These are phyloP conservation scores for Debaryomycetaceae sp. DNA, from an alignment of 1,139 yeast genomes.

Conservation along the genomic window DNA sequence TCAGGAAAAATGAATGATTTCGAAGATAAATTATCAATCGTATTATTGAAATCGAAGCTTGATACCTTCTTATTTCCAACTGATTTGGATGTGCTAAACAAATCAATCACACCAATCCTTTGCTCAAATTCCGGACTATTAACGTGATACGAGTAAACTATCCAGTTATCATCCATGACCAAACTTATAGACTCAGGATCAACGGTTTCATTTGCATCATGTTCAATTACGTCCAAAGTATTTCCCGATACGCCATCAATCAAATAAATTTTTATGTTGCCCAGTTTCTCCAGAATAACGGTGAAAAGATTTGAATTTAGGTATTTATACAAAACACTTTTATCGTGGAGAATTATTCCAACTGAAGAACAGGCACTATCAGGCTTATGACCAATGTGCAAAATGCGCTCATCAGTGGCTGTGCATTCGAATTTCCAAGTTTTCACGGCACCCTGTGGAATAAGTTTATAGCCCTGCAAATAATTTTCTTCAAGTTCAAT, in stretches of 20 bases:
- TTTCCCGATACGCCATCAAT: conserved; percentile 73
- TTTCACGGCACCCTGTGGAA: conserved; percentile 10
- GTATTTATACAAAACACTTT: conserved; percentile 80
- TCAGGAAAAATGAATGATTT: conserved; percentile 66
- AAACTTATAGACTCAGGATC: conserved; percentile 43
- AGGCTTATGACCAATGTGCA: conserved; percentile 25
- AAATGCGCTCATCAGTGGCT: conserved; percentile 12
- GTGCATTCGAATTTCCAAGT: conserved; percentile 28
- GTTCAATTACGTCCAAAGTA: conserved; percentile 47
- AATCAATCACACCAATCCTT: conserved; percentile 68
- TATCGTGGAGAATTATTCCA: conserved; percentile 68
- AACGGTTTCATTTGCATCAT: conserved; percentile 38
- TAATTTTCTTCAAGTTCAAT: conserved; percentile 5
- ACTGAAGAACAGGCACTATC: conserved; percentile 55
- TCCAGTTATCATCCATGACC: conserved; percentile 80
- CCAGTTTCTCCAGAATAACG: conserved; percentile 44
- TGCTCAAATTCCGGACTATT: conserved; percentile 50
- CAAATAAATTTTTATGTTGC: conserved; percentile 44
- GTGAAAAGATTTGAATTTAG: conserved; percentile 68
- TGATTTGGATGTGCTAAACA: conserved; percentile 61
- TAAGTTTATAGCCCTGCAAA: conserved; percentile 23
- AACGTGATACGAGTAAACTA: conserved; percentile 65
- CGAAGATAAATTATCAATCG: conserved; percentile 29
- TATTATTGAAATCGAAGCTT: conserved; percentile 27
- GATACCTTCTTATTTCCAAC: conserved; percentile 23